Percentiles rank a stretch among this genome's conserved stretches.
Evolutionary conservation across 2,329 filamentous ascomycete species (phyloP).

Genomic region (Arthrocladium fulminans): DNA sequence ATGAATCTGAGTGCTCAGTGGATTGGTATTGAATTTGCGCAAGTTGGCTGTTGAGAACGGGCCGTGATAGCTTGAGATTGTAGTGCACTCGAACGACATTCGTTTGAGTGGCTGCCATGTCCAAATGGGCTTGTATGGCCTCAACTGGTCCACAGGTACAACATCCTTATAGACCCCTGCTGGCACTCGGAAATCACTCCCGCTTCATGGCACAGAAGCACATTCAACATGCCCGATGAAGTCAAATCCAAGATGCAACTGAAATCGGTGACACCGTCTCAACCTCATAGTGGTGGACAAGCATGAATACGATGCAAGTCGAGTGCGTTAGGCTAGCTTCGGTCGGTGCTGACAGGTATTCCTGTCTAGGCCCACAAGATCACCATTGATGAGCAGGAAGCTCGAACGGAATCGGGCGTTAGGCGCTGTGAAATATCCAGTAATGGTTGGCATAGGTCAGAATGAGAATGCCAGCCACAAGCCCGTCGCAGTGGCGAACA

Average conservation of each 20-base stretch:
- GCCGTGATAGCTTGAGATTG: too few relatives aligned
- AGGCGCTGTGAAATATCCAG: conserved; percentile 16
- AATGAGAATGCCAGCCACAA: conserved; percentile 19
- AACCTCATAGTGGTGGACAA: conserved; percentile 17
- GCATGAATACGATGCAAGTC: conserved; percentile 14
- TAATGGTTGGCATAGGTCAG: conserved; percentile 17
- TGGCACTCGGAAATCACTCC: not conserved
- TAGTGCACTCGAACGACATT: too few relatives aligned
- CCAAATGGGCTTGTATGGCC: too few relatives aligned
- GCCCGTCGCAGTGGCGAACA: conserved; percentile 14
- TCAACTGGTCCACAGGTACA: too few relatives aligned
- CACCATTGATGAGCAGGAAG: conserved; percentile 13
- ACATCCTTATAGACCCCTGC: too few relatives aligned
- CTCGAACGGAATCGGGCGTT: conserved; percentile 11
- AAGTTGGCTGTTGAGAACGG: too few relatives aligned
- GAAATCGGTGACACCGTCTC: conserved; percentile 16
- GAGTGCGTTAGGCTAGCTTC: not conserved
- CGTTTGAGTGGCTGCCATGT: too few relatives aligned
- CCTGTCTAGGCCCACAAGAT: conserved; percentile 14
- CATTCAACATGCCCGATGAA: conserved; percentile 13
- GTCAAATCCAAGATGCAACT: conserved; percentile 17
- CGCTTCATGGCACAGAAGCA: not conserved
- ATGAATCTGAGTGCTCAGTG: not conserved
- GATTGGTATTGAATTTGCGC: conserved; percentile 2
- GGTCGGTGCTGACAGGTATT: not conserved